Base-by-base conservation (phyloP, 1,284 basidiomycete genomes). In the Clitocybe nebularis region DNA sequence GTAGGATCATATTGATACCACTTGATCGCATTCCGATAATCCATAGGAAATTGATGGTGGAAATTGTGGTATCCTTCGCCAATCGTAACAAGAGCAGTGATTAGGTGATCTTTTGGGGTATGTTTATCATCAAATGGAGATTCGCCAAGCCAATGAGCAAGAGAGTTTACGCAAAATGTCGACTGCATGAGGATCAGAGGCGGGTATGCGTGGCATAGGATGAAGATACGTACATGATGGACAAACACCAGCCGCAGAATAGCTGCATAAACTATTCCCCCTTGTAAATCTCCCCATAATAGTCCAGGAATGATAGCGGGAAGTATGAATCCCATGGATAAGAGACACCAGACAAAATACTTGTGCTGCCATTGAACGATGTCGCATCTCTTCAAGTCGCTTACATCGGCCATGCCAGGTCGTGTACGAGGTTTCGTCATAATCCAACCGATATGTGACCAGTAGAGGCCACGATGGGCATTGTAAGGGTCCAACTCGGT, bases 1-100 rank as follows among this genome's bases (percentile, higher is more conserved):
- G 85, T 88, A 4, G 84, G 85, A 54, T 89, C 86, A 57, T 92
- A 93, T 63, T 92, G 90, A 61, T 89, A 92, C 89, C 88, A 93
- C 65, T 75, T 89, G 73, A 93, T 90, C 32, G 89, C 91, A 58
- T 94, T 94, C 32, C 93, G 79, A 72, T 89, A 95, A 66, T 95
- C 93, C 86, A 89, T 89, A 8, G 89, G 89, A 77, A 92, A 92
- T 65, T 92, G 88, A 58, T 89, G 90, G 68, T 93, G 90, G 79
- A 95, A 95, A 69, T 96, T 95, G 77, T 95, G 92, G 72, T 95
- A 95, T 8, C 92, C 92, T 67, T 95, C 92, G 48, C 92, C 92
- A 58, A 93, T 82, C 22, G 92, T 94, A 46, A 79, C 82, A 32
- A 94, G 71, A 9, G 92, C 92, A 28, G 91, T 94, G 58, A 93